Evolutionary conservation across 768 basidiomycete species (phyloP), one percentile per base, ranked within the genome.

Genomic region (Dentipellis sp.): DNA sequence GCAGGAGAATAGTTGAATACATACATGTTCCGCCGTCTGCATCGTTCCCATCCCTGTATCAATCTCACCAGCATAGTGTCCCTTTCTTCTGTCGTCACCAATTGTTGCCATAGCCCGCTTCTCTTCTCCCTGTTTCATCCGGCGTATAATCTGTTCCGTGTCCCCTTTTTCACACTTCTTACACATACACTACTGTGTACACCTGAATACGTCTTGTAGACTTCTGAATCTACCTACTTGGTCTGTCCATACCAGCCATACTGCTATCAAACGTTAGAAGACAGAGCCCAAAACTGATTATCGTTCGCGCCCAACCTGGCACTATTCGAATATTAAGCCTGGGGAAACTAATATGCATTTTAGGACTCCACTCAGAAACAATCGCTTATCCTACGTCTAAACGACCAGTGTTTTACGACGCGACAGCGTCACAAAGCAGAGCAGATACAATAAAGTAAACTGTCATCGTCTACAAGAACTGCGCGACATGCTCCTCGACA

Each of bases 401-500:
- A 56, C 51, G 49, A 38, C 47, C 35, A 10, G 50, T 9, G 36
- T 38, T 52, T 38, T 37, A 17, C 35, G 51, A 12, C 22, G 21
- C 10, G 16, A 16, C 23, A 29, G 49, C 49, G 49, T 50, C 49
- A 23, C 34, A 29, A 45, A 45, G 42, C 42, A 45, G 42, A 45
- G 42, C n/a, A 45, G 29, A 45, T 19, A 45, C 42, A 45, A n/a
- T 45, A 45, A 14, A 19, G 10, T n/a, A 16, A 45, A 29, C 29
- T 7, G 19, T 1, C 3, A 10, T 45, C 34, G 19, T 58, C 61
- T 62, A 82, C 59, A 82, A 79, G 77, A 92, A 92, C 50, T 86
- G 80, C 58, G 87, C 74, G 62, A 92, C 91, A 63, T 91, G 90
- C 65, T 91, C 88, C 75, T 91, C 89, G 21, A 93, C 90, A 64